Conservation (phyloP, 106 monocot species). For the Acorus gramineus region DNA sequence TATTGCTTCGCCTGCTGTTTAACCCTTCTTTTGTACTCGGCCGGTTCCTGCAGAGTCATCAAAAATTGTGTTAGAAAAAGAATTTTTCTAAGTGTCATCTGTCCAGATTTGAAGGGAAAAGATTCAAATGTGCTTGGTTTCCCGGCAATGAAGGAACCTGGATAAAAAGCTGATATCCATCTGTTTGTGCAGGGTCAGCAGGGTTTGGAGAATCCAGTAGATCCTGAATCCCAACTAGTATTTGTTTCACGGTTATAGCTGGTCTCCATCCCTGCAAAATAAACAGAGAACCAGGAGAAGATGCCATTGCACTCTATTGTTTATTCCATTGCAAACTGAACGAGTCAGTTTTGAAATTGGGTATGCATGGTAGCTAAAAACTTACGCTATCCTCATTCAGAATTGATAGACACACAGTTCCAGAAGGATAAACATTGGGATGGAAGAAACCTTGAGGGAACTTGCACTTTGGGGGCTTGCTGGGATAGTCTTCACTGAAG, state of each 20-base stretch:
- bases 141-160: slow-evolving; percentile 36
- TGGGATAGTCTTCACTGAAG: slow-evolving; percentile 90
- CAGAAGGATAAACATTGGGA: slow-evolving; percentile 87
- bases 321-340: neutral
- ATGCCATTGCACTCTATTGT: neutral
- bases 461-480: slow-evolving; percentile 93
- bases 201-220: slow-evolving; percentile 90
- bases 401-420: slow-evolving; percentile 88
- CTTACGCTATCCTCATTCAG: slow-evolving; percentile 80
- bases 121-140: too few species aligned
- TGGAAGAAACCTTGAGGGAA: slow-evolving; percentile 91
- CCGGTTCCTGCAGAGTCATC: slow-evolving; percentile 34
- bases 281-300: too few species aligned
- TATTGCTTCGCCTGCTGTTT: slow-evolving; percentile 65
- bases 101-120: too few species aligned
- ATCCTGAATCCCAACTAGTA: slow-evolving; percentile 91
- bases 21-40: slow-evolving; percentile 63
- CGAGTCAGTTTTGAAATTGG: too few species aligned
- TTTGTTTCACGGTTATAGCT: slow-evolving; percentile 93
- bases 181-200: slow-evolving; percentile 83
- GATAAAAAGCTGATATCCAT: slow-evolving; percentile 84
- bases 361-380: neutral
- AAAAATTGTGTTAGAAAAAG: neutral
- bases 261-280: slow-evolving; percentile 83
- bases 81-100: neutral